Evolutionary conservation across 179 eudicot species (phyloP).

Genomic region (Silene coronaria): DNA sequence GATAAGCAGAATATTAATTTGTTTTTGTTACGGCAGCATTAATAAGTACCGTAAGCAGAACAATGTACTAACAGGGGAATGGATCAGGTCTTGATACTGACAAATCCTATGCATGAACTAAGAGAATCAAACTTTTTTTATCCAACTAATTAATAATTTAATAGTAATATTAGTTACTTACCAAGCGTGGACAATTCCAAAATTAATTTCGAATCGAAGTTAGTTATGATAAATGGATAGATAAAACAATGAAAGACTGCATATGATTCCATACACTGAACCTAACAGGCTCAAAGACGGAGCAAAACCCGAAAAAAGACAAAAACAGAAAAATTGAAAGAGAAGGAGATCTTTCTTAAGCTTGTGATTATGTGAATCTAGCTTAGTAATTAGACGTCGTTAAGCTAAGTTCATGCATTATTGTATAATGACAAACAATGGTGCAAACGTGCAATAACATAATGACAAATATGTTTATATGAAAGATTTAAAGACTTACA

Average conservation of each 20-base stretch:
- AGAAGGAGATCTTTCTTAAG: background rate
- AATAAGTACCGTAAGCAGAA: background rate
- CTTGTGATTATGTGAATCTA: constrained; percentile 15
- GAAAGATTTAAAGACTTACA: no score
- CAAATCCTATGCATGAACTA: background rate
- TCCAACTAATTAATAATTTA: no score
- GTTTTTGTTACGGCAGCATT: background rate
- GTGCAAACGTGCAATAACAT: background rate
- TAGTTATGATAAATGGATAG: background rate
- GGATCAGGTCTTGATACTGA: background rate
- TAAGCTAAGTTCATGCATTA: background rate
- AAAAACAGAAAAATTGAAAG: background rate
- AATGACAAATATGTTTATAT: background rate
- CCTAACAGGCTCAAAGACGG: background rate
- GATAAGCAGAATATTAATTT: background rate
- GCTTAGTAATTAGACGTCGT: background rate
- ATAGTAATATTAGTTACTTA: background rate
- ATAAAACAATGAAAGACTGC: constrained; percentile 13
- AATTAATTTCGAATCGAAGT: background rate
- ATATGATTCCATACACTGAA: constrained; percentile 18
- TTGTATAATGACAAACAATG: background rate
- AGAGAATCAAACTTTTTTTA: no score
- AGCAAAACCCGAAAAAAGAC: background rate
- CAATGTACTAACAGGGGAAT: background rate
- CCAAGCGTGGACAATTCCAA: background rate